These are phyloP conservation scores for Myriosclerotinia duriaeana DNA, from an alignment of 2,329 filamentous ascomycete species.

Conservation along the genomic window DNA sequence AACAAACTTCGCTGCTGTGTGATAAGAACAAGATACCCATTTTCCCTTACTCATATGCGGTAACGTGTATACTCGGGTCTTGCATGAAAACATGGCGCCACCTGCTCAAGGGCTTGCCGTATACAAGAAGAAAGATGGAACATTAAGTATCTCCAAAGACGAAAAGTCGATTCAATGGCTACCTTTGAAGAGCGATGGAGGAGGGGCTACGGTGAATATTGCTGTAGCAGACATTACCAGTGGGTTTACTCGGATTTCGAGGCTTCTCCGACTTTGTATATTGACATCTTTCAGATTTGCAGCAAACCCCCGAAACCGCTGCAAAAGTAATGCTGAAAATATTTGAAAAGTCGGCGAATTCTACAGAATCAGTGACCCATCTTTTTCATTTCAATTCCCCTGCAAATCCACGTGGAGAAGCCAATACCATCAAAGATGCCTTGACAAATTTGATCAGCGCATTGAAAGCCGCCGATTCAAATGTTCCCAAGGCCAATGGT, in stretches of 20 bases:
- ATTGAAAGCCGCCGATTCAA: conserved; percentile 48
- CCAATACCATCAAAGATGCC: conserved; percentile 78
- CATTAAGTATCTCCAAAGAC: conserved; percentile 72
- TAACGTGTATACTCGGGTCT: conserved; percentile 8
- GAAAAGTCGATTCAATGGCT: conserved; percentile 78
- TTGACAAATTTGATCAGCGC: conserved; percentile 71
- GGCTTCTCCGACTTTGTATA: conserved; percentile 22
- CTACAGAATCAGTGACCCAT: conserved; percentile 65
- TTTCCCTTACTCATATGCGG: conserved; percentile 4
- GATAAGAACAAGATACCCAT: not conserved
- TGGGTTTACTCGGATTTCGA: conserved; percentile 48
- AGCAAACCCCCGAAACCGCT: conserved; percentile 86
- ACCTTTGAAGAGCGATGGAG: conserved; percentile 60
- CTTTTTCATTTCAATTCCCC: conserved; percentile 87
- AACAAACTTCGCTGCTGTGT: not conserved
- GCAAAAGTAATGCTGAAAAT: conserved; percentile 94
- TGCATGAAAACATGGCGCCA: conserved; percentile 25
- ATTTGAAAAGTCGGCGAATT: conserved; percentile 66
- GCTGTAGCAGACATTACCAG: conserved; percentile 77
- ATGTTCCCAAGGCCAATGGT: conserved; percentile 38
- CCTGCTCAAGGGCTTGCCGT: conserved; percentile 57
- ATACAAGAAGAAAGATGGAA: conserved; percentile 97
- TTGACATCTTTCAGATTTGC: conserved; percentile 64
- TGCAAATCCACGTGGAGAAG: conserved; percentile 74
- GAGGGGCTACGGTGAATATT: conserved; percentile 66